Evolutionary conservation across 2,329 filamentous ascomycete species (phyloP).

Genomic region (Stachybotrys chlorohalonatus): DNA sequence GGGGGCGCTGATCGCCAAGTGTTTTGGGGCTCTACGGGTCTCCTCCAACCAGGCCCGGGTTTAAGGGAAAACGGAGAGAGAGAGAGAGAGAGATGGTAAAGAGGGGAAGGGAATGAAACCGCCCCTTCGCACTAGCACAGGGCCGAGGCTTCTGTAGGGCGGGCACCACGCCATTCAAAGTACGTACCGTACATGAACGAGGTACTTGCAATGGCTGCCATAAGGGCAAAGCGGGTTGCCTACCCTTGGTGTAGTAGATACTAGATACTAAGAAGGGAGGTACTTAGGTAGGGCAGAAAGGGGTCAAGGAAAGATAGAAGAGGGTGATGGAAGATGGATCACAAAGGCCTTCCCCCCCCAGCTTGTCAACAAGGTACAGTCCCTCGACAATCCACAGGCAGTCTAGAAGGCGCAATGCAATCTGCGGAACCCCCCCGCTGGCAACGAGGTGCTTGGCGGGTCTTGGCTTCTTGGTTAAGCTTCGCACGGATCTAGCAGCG

Average conservation of each 20-base stretch:
- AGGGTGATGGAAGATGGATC: not conserved
- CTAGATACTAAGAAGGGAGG: not conserved
- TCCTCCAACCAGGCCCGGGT: not conserved
- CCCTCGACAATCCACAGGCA: too few relatives aligned
- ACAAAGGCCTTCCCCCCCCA: not conserved
- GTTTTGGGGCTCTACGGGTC: not conserved
- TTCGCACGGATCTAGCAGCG: not conserved
- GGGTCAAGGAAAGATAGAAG: not conserved
- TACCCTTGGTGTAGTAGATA: not conserved
- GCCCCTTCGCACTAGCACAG: not conserved
- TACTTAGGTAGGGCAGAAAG: not conserved
- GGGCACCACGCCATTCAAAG: too few relatives aligned
- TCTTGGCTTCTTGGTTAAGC: not conserved
- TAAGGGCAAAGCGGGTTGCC: too few relatives aligned
- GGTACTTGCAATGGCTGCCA: too few relatives aligned
- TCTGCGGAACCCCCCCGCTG: not conserved
- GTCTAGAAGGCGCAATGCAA: not conserved
- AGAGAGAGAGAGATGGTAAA: not conserved
- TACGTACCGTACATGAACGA: too few relatives aligned
- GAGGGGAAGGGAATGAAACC: not conserved
- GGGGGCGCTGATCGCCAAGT: not conserved
- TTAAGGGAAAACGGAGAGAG: not conserved
- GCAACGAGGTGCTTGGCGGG: not conserved
- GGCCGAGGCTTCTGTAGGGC: not conserved
- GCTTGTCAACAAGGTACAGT: not conserved